Evolutionary conservation across 2,329 filamentous ascomycete genomes (phyloP).

Genomic region (Aspergillus unguis): DNA sequence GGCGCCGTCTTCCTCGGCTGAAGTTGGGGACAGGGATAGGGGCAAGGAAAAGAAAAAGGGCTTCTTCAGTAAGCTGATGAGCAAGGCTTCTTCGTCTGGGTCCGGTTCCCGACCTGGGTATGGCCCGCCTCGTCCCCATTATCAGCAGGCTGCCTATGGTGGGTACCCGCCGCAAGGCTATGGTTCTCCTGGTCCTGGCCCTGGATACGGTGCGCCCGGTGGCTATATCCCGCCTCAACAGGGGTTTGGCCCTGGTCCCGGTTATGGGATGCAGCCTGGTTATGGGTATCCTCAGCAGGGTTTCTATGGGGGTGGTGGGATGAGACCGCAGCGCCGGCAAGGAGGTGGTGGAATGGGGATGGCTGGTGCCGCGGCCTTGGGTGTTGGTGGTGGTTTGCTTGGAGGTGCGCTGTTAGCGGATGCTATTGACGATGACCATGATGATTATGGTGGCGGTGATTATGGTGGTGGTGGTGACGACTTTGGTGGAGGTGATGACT

Average conservation of each 20-base stretch:
- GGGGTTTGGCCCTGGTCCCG: conserved; percentile 33
- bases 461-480: conserved; percentile 16
- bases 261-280: conserved; percentile 30
- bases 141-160: conserved; percentile 25
- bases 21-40: conserved; percentile 22
- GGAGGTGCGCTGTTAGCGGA: conserved; percentile 71
- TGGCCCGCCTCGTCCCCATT: conserved; percentile 23
- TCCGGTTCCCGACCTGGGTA: background rate
- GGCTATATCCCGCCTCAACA: conserved; percentile 29
- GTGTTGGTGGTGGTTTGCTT: conserved; percentile 75
- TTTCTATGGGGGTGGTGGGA: conserved; percentile 27
- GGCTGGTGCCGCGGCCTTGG: conserved; percentile 70
- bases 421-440: conserved; percentile 56
- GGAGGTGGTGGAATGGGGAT: conserved; percentile 58
- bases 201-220: conserved; percentile 1
- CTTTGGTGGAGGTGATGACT: conserved; percentile 15
- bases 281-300: conserved; percentile 40
- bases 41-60: conserved; percentile 33
- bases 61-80: conserved; percentile 53
- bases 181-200: background rate
- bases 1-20: background rate
- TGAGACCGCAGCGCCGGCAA: conserved; percentile 43
- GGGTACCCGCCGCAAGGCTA: conserved; percentile 18
- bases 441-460: conserved; percentile 29
- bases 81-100: conserved; percentile 37